Base-by-base conservation (phyloP, 495 filamentous ascomycete species). In the Xylaria bambusicola region DNA sequence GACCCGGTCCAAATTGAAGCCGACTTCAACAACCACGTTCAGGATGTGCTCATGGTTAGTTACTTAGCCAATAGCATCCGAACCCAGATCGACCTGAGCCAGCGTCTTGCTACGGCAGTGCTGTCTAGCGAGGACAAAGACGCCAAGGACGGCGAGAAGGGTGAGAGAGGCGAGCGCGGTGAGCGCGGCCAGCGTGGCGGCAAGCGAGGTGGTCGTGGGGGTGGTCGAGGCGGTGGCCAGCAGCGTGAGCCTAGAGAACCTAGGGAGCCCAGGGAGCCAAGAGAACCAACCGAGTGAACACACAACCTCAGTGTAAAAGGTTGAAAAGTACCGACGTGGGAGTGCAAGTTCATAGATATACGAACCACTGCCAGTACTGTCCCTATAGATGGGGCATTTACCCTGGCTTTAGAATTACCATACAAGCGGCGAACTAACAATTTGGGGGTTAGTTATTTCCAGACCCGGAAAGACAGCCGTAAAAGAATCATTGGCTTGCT, bases 11-110 rank as follows among this genome's bases (percentile, higher is more conserved):
- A 93, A 66, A 91, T 98, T 67, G 94, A 98, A 82, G 75, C 88
- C 67, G 93, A 97, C 80, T 98, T 98, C 85, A 98, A 98, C 83
- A 95, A 95, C 78, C 94, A 98, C 77, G 90, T 98, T 74, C 94
- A 98, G 79, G 94, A 98, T 71, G 92, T 98, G 57, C 86, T 98
- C 47, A 88, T 97, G 66, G 92, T 98, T 62, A 92, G 90, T 47
- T 98, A 98, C 80, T 82, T 98, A 45, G 92, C 94, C 65, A 98
- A 98, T 80, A 97, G 93, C 49, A 96, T 98, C 76, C 91, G 94
- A 73, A 97, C 93, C 66, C 94, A 98, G 81, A 98, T 98, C 75
- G 94, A 98, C 72, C 85, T 98, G 41, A 94, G 92, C 48, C 95
- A 97, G 79, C 85, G 93, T 27, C 78, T 98, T 60, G 92, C 94